Percentiles rank a stretch among this genome's conserved stretches.
phyloP scores from a whole-genome alignment of 768 basidiomycete genomes.

The Rhodosporidiobolus sp. region DNA sequence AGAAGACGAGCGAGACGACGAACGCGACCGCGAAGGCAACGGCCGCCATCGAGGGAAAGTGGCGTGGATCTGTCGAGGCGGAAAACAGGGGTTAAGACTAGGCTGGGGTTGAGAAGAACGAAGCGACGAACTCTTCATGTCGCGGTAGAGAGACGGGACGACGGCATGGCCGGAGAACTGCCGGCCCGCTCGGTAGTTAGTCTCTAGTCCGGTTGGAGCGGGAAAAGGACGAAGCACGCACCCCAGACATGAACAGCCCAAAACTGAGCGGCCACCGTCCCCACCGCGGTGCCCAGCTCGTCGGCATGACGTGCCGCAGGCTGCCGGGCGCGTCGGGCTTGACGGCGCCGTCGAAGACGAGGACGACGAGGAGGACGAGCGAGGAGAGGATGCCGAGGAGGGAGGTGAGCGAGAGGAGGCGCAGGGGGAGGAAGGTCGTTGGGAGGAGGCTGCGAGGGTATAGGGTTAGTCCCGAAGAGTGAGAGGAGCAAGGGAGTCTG shows the following conservation, averaged over 20 bases:
- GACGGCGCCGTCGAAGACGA: constrained; percentile 76
- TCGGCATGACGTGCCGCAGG: constrained; percentile 70
- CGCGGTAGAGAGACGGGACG: constrained; percentile 80
- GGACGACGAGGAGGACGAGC: constrained; percentile 66
- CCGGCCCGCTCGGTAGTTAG: too few species aligned
- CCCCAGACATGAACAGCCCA: constrained; percentile 89
- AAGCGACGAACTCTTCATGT: constrained; percentile 59
- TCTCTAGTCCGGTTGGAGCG: too few species aligned
- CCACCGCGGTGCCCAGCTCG: constrained; percentile 59
- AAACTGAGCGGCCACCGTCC: constrained; percentile 71
- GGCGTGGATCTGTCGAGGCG: constrained; percentile 59
- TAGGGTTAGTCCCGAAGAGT: constrained; percentile 18
- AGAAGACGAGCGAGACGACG: constrained; percentile 60
- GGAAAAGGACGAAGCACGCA: too few species aligned
- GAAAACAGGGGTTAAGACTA: neutral
- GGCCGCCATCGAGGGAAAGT: constrained; percentile 78
- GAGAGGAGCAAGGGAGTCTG: neutral
- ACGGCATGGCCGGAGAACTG: constrained; percentile 90
- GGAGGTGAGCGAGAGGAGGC: constrained; percentile 81
- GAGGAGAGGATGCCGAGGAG: constrained; percentile 79
- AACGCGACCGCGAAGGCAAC: constrained; percentile 63
- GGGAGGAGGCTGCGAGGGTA: constrained; percentile 63
- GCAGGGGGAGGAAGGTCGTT: constrained; percentile 78
- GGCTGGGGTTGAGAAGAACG: neutral
- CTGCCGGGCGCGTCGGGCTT: constrained; percentile 74